Base-by-base conservation (phyloP, 169 alveolate species). In the Cryptosporidium tyzzeri region DNA sequence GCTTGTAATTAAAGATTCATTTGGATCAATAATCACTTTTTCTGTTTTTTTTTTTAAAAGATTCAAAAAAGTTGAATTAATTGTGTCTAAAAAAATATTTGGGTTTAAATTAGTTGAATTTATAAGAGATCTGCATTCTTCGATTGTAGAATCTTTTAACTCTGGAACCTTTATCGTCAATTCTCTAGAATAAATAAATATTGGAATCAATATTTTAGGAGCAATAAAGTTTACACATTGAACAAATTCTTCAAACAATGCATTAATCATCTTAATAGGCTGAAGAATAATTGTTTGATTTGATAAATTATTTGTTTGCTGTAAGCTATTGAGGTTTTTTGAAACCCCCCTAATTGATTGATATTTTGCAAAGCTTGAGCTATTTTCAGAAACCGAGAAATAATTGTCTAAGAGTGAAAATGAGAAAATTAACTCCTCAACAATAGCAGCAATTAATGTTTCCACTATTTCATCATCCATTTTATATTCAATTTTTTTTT, bases 181-280 rank as follows among this genome's bases (percentile, higher is more conserved):
- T 62, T 80, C 67, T 39, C 59, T 41, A 16, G 68, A n/a, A n/a
- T 59, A 80, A 1, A 80, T 31, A 29, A 80, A 31, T 10, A 80
- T 23, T 44, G 89, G 62, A 61, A 65, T 80, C 53, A 80, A 31
- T 23, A 80, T 50, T 65, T 80, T 44, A 9, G 75, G 75, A 37
- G 59, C 31, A 44, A 67, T 62, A 16, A 62, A 33, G 0, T 59
- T 31, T 1, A 62, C 16, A 18, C 55, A 80, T 16, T 41, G 26
- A 62, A 8, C 41, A 31, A 14, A 44, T 48, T 80, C 89, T 29
- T 80, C 80, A 80, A 80, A 80, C 9, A 80, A 41, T 8, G 67
- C 48, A 65, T 70, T 65, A 7, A 62, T 21, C 41, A 80, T 67
- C 44, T 65, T 62, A 18, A 73, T 51, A 31, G 86, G 69, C 6